Evolutionary conservation across 331 rosid genomes (phyloP).

Genomic region (Rhamnella rubrinervis): DNA sequence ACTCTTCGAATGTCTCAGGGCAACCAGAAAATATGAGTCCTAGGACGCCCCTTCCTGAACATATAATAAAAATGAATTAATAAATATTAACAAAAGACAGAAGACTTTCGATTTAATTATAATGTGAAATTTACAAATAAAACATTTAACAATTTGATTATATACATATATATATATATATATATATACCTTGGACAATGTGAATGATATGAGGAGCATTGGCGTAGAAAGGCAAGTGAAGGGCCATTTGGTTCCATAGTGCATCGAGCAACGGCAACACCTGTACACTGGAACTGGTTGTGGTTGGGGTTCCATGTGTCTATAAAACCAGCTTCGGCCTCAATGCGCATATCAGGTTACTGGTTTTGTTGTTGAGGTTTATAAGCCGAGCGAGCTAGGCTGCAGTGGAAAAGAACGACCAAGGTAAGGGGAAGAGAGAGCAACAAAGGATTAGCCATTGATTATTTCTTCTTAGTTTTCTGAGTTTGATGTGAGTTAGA

Average conservation of each 20-base stretch:
- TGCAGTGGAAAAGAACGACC: constrained; percentile 35
- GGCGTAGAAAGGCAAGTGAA: constrained; percentile 58
- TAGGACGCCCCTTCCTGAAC: constrained; percentile 38
- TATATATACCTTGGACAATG: constrained; percentile 36
- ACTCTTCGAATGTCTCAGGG: constrained; percentile 49
- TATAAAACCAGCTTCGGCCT: constrained; percentile 52
- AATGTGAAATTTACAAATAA: too few species aligned
- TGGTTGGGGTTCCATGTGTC: constrained; percentile 57
- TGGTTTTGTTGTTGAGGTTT: constrained; percentile 15
- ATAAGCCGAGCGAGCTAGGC: constrained; percentile 27
- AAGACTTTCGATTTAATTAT: neutral
- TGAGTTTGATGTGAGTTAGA: constrained; percentile 30
- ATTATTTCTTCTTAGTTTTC: neutral
- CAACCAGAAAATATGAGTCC: constrained; percentile 47
- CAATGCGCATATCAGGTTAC: constrained; percentile 50
- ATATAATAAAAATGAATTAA: neutral
- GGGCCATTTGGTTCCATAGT: constrained; percentile 53
- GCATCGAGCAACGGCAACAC: constrained; percentile 38
- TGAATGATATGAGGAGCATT: constrained; percentile 38
- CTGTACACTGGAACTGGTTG: constrained; percentile 48
- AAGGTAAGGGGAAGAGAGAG: constrained; percentile 43
- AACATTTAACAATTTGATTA: neutral
- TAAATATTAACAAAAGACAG: neutral
- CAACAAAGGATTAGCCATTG: constrained; percentile 35
- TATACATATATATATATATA: too few species aligned